These are phyloP conservation scores for Atkinsonella hypoxylon DNA, from an alignment of 2,329 filamentous ascomycete genomes.

Conservation along the genomic window DNA sequence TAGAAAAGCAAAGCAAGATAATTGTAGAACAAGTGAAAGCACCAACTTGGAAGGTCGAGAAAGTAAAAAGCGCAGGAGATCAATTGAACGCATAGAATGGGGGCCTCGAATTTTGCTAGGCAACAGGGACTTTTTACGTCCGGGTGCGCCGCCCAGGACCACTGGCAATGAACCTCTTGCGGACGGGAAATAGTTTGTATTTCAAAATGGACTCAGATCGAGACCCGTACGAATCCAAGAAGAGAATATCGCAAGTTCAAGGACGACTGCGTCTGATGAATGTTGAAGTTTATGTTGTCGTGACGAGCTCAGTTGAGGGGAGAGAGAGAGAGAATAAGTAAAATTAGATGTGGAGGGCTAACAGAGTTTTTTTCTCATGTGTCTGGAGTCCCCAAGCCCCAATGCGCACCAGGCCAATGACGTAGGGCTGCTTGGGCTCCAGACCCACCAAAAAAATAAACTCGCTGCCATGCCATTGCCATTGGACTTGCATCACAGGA, in stretches of 20 bases:
- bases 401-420: not conserved
- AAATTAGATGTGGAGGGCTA: not conserved
- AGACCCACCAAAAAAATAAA: not conserved
- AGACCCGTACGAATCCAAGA: not conserved
- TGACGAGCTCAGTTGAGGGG: not conserved
- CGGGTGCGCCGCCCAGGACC: constrained; percentile 1
- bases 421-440: not conserved
- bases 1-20: not conserved
- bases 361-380: not conserved
- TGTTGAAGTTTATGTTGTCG: not conserved
- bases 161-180: not conserved
- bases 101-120: not conserved
- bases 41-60: constrained; percentile 79
- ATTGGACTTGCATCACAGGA: not conserved
- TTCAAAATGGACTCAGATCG: not conserved
- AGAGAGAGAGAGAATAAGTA: not conserved
- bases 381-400: not conserved
- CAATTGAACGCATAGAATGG: constrained; percentile 77
- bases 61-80: constrained; percentile 85
- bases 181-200: not conserved
- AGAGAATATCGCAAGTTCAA: not conserved
- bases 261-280: not conserved
- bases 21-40: constrained; percentile 2
- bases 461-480: not conserved
- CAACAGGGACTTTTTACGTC: not conserved